Evolutionary conservation across 2,329 filamentous ascomycete species (phyloP).

Genomic region (Chalaropsis thielavioides): DNA sequence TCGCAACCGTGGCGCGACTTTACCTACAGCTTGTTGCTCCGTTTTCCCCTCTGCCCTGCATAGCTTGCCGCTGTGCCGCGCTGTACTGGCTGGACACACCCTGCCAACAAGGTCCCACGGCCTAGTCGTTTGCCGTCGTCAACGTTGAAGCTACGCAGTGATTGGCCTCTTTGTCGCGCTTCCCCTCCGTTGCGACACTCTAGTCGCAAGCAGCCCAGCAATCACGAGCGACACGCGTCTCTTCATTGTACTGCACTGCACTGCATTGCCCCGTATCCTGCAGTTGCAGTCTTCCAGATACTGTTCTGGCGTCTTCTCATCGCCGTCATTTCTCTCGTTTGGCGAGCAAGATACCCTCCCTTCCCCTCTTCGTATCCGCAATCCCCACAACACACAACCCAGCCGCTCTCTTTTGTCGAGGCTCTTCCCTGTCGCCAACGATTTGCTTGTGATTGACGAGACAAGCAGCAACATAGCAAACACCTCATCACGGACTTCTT

Average conservation of each 20-base stretch:
- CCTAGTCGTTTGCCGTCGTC: neutral
- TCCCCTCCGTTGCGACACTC: neutral
- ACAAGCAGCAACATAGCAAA: neutral
- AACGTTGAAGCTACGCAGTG: neutral
- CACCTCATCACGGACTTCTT: neutral
- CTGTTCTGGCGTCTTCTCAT: no score
- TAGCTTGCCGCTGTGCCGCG: neutral
- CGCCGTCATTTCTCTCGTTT: neutral
- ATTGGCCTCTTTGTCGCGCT: neutral
- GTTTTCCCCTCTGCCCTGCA: neutral
- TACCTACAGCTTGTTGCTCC: neutral
- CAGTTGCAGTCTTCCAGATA: no score
- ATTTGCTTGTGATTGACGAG: neutral
- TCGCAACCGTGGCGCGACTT: neutral
- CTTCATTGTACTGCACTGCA: no score
- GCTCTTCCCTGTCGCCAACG: neutral
- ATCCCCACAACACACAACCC: neutral
- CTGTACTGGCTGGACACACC: neutral
- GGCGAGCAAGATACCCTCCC: neutral
- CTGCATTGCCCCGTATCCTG: no score
- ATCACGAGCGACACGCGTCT: neutral
- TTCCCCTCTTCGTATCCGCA: neutral
- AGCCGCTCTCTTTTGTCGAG: neutral
- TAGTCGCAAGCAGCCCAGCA: neutral
- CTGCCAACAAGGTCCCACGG: neutral